A percentile compares a stretch with the other conserved stretches of the same genome.
Evolutionary conservation across 208 protist genomes (phyloP).

Genomic region (Acanthamoeba healyi): DNA sequence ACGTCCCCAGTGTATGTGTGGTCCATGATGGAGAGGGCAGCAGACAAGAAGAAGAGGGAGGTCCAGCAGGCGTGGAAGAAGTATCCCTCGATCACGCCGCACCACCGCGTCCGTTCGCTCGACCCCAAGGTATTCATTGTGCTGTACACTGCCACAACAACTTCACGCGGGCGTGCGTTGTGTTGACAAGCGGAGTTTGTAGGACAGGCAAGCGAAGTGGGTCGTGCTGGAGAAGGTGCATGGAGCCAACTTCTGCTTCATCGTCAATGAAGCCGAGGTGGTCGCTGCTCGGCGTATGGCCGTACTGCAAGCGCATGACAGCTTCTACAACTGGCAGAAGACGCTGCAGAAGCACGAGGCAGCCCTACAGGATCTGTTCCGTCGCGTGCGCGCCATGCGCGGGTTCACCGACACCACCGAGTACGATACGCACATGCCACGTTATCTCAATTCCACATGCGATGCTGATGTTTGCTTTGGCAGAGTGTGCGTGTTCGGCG

Average conservation of each 20-base stretch:
- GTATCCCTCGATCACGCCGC: background rate
- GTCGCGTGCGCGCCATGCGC: background rate
- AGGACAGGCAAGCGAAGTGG: background rate
- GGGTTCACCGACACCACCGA: background rate
- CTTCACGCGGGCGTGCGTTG: too few species aligned
- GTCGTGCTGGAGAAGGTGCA: constrained; percentile 53
- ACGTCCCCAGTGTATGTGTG: too few species aligned
- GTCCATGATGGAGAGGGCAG: too few species aligned
- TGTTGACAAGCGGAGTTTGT: background rate
- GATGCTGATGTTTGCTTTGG: background rate
- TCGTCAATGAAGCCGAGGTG: background rate
- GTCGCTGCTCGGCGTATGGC: background rate
- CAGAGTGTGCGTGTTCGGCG: constrained; percentile 4
- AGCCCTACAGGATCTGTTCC: background rate
- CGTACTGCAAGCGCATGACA: background rate
- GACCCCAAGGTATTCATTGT: background rate
- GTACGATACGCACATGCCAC: background rate
- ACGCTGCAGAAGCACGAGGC: background rate
- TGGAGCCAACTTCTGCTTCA: constrained; percentile 36
- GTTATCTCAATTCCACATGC: too few species aligned
- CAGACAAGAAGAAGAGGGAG: too few species aligned
- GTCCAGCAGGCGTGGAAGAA: background rate
- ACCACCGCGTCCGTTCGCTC: background rate
- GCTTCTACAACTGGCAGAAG: background rate
- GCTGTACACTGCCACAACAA: too few species aligned